Evolutionary conservation across 1,284 basidiomycete species (phyloP), one percentile per base, ranked within the genome.

Genomic region (Malassezia furfur): DNA sequence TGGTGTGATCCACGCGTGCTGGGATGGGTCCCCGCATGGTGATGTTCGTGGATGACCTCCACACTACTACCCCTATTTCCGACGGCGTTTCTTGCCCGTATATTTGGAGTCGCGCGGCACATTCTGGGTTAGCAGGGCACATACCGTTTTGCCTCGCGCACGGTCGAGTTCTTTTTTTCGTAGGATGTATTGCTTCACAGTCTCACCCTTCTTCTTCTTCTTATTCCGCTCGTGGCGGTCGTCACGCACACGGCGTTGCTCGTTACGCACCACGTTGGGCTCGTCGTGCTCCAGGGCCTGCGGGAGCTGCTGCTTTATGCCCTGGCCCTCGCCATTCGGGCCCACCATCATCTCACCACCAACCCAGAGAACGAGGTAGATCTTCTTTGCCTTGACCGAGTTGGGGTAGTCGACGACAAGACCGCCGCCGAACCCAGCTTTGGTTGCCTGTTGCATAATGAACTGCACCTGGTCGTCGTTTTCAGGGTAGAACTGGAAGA

Each of bases 341-440:
- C 83, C 80, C 17, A 66, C 47, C 47, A 68, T 58, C 66, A 75
- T 75, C 48, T 70, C 72, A 8, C 75, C 75, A 25, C 75, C 75
- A 1, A 72, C 70, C 75, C 74, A 75, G 9, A 76, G 53, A 0
- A 76, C 72, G 3, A 76, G 57, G 54, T 74, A 76, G 44, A 74
- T 72, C 58, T 76, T 76, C 40, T 74, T 75, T 1, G 74, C 74
- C 57, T 76, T 76, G 14, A 63, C 66, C 38, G 66, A 69, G 54
- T 76, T 76, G 5, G 74, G 74, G 50, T 67, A 73, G 78, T 99
- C 94, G 40, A 99, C 88, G 21, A 98, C 87, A 31, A 99, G 77
- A 61, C 94, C 94, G 57, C 94, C 94, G 5, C 91, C 91, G 74
- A 99, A 99, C 0, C 94, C 94, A 5, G 94, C 90, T 60, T 84